Evolutionary conservation across 202 grass and related monocot species (phyloP).

Genomic region (Thinopyrum obtusiflorum): DNA sequence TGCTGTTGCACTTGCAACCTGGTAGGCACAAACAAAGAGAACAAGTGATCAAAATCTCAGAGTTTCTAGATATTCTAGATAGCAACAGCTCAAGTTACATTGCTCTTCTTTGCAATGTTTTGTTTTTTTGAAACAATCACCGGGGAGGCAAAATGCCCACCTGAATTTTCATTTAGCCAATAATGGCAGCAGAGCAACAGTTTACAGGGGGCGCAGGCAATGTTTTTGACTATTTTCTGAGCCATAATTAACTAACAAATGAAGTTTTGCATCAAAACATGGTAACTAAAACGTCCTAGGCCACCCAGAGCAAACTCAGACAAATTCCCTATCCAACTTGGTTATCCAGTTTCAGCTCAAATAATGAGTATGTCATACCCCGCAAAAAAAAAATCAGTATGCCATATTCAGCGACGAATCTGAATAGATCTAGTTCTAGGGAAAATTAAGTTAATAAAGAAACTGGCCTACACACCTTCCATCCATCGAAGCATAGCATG

Average conservation of each 20-base stretch:
- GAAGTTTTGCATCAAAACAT: neutral
- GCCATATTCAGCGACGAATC: neutral
- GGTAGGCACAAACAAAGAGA: slow-evolving; percentile 10
- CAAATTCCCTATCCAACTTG: neutral
- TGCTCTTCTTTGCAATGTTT: neutral
- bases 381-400: too few species aligned
- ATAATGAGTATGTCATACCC: neutral
- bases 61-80: neutral
- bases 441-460: neutral
- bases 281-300: neutral
- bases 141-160: too few species aligned
- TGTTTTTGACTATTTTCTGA: too few species aligned
- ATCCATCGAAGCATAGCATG: neutral
- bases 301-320: neutral
- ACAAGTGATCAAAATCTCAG: neutral
- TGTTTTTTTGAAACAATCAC: neutral
- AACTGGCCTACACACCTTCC: neutral
- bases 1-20: slow-evolving; percentile 98
- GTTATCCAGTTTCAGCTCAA: neutral
- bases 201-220: too few species aligned
- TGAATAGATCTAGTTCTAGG: neutral
- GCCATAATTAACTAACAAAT: neutral
- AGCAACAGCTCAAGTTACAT: neutral
- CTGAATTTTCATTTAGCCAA: too few species aligned
- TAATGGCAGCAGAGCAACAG: too few species aligned